Conservation (phyloP, 768 basidiomycete species). For the Lenzites betulinus region DNA sequence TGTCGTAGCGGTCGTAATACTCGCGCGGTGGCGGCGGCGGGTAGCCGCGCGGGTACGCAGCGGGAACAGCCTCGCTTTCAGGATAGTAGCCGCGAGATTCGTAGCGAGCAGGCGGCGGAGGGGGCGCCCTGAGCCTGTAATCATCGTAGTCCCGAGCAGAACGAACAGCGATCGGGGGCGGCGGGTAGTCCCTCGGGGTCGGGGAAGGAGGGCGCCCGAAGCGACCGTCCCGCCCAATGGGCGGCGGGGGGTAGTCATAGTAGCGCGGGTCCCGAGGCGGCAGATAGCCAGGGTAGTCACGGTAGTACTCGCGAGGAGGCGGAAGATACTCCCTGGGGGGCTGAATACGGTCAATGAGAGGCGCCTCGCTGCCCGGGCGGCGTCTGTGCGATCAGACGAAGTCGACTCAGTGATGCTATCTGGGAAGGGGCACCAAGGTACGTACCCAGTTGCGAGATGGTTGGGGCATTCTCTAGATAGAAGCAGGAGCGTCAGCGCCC, state of each 20-base stretch:
- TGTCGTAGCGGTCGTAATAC: conserved; percentile 57
- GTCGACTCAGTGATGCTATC: conserved; percentile 3
- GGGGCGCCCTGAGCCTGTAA: conserved; percentile 57
- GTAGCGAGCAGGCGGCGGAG: conserved; percentile 51
- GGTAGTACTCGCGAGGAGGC: conserved; percentile 45
- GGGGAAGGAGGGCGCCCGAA: conserved; percentile 57
- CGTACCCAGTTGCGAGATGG: conserved; percentile 50
- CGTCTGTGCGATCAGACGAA: conserved; percentile 20
- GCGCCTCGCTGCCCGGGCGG: conserved; percentile 45
- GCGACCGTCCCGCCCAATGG: conserved; percentile 47
- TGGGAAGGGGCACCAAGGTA: conserved; percentile 15
- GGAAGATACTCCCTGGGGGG: conserved; percentile 52
- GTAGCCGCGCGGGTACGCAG: conserved; percentile 56
- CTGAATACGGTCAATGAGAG: conserved; percentile 61
- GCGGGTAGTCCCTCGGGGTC: conserved; percentile 64
- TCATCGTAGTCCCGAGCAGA: conserved; percentile 69
- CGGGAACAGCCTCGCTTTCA: conserved; percentile 44
- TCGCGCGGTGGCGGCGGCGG: conserved; percentile 47
- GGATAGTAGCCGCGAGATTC: conserved; percentile 49
- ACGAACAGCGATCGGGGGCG: conserved; percentile 41
- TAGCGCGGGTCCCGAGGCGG: conserved; percentile 57
- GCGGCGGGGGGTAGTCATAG: conserved; percentile 53
- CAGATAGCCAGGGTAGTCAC: conserved; percentile 54
- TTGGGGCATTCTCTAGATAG: conserved; percentile 70
- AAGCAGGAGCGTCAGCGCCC: conserved; percentile 6